These are phyloP conservation scores for Juglanconis oblonga DNA, from an alignment of 2,329 filamentous ascomycete genomes.

Conservation along the genomic window DNA sequence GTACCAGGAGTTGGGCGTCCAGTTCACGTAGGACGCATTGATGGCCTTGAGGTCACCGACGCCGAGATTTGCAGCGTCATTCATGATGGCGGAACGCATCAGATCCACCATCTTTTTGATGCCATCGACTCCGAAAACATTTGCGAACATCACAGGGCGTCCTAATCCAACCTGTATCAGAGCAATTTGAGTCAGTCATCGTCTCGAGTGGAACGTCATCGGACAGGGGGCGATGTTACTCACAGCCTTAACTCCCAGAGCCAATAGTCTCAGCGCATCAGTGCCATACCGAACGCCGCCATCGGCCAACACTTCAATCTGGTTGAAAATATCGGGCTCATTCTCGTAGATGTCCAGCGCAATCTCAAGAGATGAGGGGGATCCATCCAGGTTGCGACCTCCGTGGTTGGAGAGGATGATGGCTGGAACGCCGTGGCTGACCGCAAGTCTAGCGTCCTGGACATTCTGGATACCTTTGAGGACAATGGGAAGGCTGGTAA, in stretches of 20 bases:
- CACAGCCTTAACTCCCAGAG: constrained; percentile 41
- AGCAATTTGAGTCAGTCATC: background rate
- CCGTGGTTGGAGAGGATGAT: constrained; percentile 43
- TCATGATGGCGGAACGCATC: constrained; percentile 47
- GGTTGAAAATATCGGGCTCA: constrained; percentile 35
- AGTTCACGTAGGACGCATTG: constrained; percentile 25
- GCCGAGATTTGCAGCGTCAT: constrained; percentile 43
- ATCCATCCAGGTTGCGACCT: constrained; percentile 39
- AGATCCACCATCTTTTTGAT: constrained; percentile 42
- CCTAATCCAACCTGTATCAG: constrained; percentile 35
- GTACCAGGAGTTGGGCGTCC: constrained; percentile 25
- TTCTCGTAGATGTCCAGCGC: constrained; percentile 37
- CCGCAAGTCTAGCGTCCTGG: constrained; percentile 33
- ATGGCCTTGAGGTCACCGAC: constrained; percentile 36
- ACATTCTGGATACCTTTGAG: constrained; percentile 39
- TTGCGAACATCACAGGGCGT: constrained; percentile 50
- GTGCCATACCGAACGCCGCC: constrained; percentile 42
- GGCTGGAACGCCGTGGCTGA: constrained; percentile 30
- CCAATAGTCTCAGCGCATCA: constrained; percentile 41
- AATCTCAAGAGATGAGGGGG: constrained; percentile 35
- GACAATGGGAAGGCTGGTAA: constrained; percentile 37
- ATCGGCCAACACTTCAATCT: constrained; percentile 38
- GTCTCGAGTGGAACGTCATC: background rate
- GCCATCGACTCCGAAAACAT: constrained; percentile 48
- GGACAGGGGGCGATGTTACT: background rate